phyloP scores from a whole-genome alignment of 179 eudicot species.

The Sideroxylon spinosum region DNA sequence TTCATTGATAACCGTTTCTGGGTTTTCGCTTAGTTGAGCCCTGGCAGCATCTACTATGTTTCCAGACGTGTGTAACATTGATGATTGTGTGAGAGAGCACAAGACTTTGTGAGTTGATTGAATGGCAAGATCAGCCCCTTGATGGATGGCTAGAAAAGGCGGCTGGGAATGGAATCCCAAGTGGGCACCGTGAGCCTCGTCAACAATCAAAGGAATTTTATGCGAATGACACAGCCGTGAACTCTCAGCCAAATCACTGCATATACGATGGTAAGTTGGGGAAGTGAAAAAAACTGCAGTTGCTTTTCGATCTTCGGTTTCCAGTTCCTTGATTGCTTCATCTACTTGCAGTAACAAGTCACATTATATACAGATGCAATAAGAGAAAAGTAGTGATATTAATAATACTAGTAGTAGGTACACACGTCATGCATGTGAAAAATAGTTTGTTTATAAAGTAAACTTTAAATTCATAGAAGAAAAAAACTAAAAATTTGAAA shows the following conservation, averaged over 20 bases:
- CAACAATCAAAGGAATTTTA: constrained; percentile 67
- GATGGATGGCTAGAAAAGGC: constrained; percentile 66
- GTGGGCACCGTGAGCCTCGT: constrained; percentile 99
- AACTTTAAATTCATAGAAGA: no score
- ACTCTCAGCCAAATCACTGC: constrained; percentile 63
- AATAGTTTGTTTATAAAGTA: no score
- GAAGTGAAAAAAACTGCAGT: constrained; percentile 74
- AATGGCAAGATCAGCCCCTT: constrained; percentile 75
- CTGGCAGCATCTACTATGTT: constrained; percentile 67
- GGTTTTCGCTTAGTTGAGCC: constrained; percentile 49
- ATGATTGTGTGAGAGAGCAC: constrained; percentile 84
- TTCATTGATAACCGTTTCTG: constrained; percentile 35
- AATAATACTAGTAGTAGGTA: neutral
- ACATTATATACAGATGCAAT: neutral
- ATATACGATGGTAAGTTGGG: constrained; percentile 83
- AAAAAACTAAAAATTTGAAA: neutral
- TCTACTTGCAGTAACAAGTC: constrained; percentile 49
- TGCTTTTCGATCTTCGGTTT: constrained; percentile 49
- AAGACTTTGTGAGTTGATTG: constrained; percentile 91
- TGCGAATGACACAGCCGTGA: constrained; percentile 46
- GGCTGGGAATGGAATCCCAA: constrained; percentile 71
- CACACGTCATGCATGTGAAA: no score
- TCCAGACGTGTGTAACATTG: constrained; percentile 75
- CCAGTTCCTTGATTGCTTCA: constrained; percentile 54
- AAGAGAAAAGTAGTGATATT: neutral